These are phyloP conservation scores for Zasmidium cellare DNA, from an alignment of 2,329 filamentous ascomycete species.

Conservation along the genomic window DNA sequence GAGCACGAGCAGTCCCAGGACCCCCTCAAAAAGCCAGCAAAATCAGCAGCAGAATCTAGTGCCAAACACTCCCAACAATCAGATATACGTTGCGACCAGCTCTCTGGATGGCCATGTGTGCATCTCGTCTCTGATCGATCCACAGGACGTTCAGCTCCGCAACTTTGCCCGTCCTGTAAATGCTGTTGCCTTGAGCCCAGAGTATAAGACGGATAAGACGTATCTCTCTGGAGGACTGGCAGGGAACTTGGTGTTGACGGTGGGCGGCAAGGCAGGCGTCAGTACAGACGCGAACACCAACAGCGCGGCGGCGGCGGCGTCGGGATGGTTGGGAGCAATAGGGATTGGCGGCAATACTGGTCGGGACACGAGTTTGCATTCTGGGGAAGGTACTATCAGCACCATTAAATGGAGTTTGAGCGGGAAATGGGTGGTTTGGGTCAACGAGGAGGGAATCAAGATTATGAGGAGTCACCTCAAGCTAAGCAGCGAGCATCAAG, in stretches of 20 bases:
- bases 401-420: slow-evolving; percentile 93
- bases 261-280: slow-evolving; percentile 74
- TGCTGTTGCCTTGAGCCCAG: slow-evolving; percentile 88
- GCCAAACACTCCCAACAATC: slow-evolving; percentile 77
- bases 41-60: slow-evolving; percentile 57
- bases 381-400: slow-evolving; percentile 86
- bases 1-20: slow-evolving; percentile 13
- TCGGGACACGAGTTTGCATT: slow-evolving; percentile 84
- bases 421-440: slow-evolving; percentile 89
- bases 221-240: slow-evolving; percentile 90
- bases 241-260: slow-evolving; percentile 82
- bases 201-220: slow-evolving; percentile 84
- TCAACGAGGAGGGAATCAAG: slow-evolving; percentile 96
- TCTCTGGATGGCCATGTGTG: slow-evolving; percentile 97
- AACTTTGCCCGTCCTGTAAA: slow-evolving; percentile 94
- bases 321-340: slow-evolving; percentile 88
- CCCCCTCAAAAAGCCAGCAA: slow-evolving; percentile 43
- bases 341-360: slow-evolving; percentile 73
- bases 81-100: slow-evolving; percentile 89
- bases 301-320: slow-evolving; percentile 73
- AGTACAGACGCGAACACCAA: slow-evolving; percentile 84
- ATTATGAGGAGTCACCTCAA: slow-evolving; percentile 91
- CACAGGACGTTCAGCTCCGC: slow-evolving; percentile 84
- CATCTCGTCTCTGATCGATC: slow-evolving; percentile 80
- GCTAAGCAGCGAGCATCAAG: slow-evolving; percentile 71